Base-by-base conservation (phyloP, 257 asterid genomes). In the Haberlea rhodopensis region DNA sequence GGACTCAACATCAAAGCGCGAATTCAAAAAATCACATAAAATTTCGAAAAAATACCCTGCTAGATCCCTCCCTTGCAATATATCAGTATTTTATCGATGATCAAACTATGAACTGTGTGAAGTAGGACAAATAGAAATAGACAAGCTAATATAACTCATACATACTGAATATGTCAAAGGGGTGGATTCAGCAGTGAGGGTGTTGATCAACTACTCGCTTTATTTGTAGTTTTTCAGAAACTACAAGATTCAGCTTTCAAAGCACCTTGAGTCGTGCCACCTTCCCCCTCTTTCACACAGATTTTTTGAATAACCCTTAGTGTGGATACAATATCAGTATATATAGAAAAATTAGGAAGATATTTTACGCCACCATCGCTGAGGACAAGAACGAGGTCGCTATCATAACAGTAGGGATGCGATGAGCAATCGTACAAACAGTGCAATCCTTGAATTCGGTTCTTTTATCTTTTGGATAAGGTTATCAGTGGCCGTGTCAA, bases 401-500 rank as follows among this genome's bases (percentile, higher is more conserved):
- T 91, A 60, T 92, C 98, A 56, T 92, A 67, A 92, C 97, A 28
- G 98, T 92, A 20, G 98, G 98, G 31, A 92, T 89, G 40, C 99
- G 99, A 68, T 92, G 99, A 65, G 99, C 99, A 60, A 92, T 87
- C 8, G 99, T 92, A 60, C 91, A 87, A 40, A 92, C 99, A 4
- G 99, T 92, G 80, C 99, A 89, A 68, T 87, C 75, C 77, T 80
- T 64, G 28, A 92, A 92, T 71, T 92, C 99, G 0, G 92, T 84
- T 79, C 97, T 84, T 46, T 87, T 29, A 92, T 89, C 87, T 89
- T 92, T 66, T 92, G 99, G 65, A 92, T 87, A 60, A 92, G 96
- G 63, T 92, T 92, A 73, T 92, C 99, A 19, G 99, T 92, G 60
- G 99, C 99, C 8, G 99, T 85, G 80, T 89, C 97, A 57, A 89